These are phyloP conservation scores for Pythium guiyangense DNA, from an alignment of 352 stramenopile genomes.

Conservation along the genomic window DNA sequence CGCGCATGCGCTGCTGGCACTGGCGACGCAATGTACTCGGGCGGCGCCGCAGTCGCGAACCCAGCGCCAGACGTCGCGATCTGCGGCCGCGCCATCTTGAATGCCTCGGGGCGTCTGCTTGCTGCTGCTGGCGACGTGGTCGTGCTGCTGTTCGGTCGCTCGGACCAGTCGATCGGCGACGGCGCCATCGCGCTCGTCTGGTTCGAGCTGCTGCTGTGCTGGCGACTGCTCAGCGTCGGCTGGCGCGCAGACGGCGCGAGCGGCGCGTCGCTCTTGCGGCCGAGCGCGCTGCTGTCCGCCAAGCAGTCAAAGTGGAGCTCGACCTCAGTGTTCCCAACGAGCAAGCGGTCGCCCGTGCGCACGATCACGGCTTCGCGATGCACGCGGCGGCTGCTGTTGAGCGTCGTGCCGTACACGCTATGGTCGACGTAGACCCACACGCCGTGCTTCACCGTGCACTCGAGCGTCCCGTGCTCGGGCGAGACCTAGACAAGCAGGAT, in stretches of 20 bases:
- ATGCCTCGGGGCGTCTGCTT: background rate
- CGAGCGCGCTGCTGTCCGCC: slow-evolving; percentile 2
- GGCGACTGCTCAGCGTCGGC: background rate
- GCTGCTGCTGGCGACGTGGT: background rate
- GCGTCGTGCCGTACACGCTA: slow-evolving; percentile 37
- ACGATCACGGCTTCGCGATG: slow-evolving; percentile 53
- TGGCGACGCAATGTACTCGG: slow-evolving; percentile 58
- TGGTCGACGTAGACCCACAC: slow-evolving; percentile 82
- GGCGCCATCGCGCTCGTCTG: background rate
- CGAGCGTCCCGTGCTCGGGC: slow-evolving; percentile 40
- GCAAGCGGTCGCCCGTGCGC: slow-evolving; percentile 45
- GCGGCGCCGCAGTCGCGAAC: slow-evolving; percentile 18
- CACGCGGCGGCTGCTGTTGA: slow-evolving; percentile 34
- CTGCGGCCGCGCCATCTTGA: slow-evolving; percentile 7
- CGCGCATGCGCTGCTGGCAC: slow-evolving; percentile 36
- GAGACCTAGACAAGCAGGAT: slow-evolving; percentile 3
- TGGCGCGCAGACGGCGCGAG: background rate
- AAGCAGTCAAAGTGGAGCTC: slow-evolving; percentile 20
- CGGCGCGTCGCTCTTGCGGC: slow-evolving; percentile 1
- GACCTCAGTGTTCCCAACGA: slow-evolving; percentile 54
- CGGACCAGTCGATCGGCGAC: slow-evolving; percentile 9
- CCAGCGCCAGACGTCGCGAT: slow-evolving; percentile 22
- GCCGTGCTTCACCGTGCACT: slow-evolving; percentile 36
- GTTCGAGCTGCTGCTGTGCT: background rate
- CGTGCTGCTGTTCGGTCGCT: background rate